Base-by-base conservation (phyloP, 129 eudicot species). In the Helichrysum umbraculigerum region DNA sequence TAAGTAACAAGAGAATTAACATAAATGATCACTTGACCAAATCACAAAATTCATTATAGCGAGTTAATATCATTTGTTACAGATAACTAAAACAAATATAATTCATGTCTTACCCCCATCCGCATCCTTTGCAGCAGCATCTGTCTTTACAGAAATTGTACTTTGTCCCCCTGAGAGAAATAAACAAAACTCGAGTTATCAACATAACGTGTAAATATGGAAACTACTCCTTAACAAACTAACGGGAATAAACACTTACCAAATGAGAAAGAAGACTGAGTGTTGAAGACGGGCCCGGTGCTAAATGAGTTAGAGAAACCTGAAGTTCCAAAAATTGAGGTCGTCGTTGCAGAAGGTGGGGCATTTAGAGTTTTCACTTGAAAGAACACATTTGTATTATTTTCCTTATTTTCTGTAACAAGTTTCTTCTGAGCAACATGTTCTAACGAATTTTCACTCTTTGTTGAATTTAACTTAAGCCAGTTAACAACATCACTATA, bases 401-500 rank as follows among this genome's bases (percentile, higher is more conserved):
- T 56, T 56, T 56, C 61, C 61, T 56, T 56, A 56, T 56, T 21
- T 17, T 57, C 28, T 3, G 14, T 21, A 57, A 16, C 11, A 57
- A 20, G 25, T 17, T 57, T 19, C 25, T 57, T 57, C 28, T 57
- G 69, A 16, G 69, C 69, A 2, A 21, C 33, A 32, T 29, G 56
- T 71, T 81, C 85, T 68, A 82, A 65, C 33, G 14, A 42, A 75
- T 58, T 86, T 41, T 81, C 96, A 37, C 82, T 84, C 68, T 78
- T 88, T 61, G 86, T 79, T 35, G 90, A 76, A 79, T 94, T 89
- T 76, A 88, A 84, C 84, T 85, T 91, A n/a, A 94, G 85, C 99
- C 99, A 94, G 72, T 76, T 89, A 73, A 94, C 96, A 75, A 94
- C 90, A 71, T 94, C 99, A 83, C 88, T 85, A 83, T 89, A 94